Evolutionary conservation across 2,329 filamentous ascomycete genomes (phyloP), one percentile per base, ranked within the genome.

Genomic region (Fusarium sp.): DNA sequence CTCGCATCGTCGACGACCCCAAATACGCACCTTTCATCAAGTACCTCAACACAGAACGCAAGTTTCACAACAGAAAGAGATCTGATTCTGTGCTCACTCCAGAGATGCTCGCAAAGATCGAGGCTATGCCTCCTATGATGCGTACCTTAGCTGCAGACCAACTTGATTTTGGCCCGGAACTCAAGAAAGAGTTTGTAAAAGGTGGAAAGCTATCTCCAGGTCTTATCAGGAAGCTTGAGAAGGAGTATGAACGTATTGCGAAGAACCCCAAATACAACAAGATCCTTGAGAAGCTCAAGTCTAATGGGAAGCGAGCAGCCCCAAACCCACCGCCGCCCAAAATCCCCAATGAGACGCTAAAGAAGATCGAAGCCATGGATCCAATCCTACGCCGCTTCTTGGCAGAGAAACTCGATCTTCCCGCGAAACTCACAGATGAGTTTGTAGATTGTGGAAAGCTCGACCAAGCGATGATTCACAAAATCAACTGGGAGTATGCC

Each of bases 201-300:
- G 24, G n/a, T 12, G 18, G 35, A 11, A 51, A 42, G 45, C 35
- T 68, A 6, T 31, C 5, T 11, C 48, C 66, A 2, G 12, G 28
- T 13, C 31, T 69, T 39, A n/a, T 63, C 13, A 31, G 56, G 26
- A 63, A 49, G 33, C 42, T 69, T 18, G 49, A 69, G 26, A 54
- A 57, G 31, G 55, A 66, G n/a, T 69, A 57, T 20, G 39, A n/a
- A 17, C 66, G 57, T 41, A 17, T 63, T 18, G 6, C 22, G 3
- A 24, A 35, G 1, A 9, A 69, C 13, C 55, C 47, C 1, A 68
- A 69, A 35, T 49, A 69, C 6, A 26, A n/a, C 13, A 6, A 18
- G 3, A 10, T 55, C 7, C 7, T 69, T 2, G 39, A 18, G 14
- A 55, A 55, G 35, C 51, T 55, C 15, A 18, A 55, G 20, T 28